Percentiles rank a stretch among this genome's conserved stretches.
These are phyloP conservation scores for Furcasterigmium sp. DNA, from an alignment of 2,329 filamentous ascomycete genomes.

Conservation along the genomic window DNA sequence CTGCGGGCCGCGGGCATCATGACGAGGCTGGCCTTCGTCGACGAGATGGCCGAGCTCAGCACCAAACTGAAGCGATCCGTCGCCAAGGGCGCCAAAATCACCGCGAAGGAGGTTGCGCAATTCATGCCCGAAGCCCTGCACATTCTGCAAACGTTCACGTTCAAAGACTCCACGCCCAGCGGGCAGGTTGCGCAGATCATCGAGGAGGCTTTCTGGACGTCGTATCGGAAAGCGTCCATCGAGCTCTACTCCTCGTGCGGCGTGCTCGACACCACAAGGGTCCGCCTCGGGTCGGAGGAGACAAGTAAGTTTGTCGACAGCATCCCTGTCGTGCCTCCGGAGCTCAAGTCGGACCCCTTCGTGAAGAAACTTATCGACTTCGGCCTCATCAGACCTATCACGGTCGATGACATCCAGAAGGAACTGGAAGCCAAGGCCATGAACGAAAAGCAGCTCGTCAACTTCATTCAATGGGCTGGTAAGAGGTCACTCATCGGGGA, in stretches of 20 bases:
- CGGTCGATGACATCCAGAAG: conserved; percentile 75
- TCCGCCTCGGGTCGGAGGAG: conserved; percentile 68
- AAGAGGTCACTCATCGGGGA: conserved; percentile 67
- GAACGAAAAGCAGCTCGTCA: conserved; percentile 68
- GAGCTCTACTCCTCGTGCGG: conserved; percentile 87
- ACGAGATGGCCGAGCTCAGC: conserved; percentile 78
- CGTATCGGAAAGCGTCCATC: conserved; percentile 74
- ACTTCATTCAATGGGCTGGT: conserved; percentile 81
- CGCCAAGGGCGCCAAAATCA: conserved; percentile 45
- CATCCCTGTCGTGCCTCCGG: conserved; percentile 79
- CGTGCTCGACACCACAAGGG: conserved; percentile 75
- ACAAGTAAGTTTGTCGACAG: conserved; percentile 72
- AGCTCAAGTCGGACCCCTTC: conserved; percentile 69
- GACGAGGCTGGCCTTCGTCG: conserved; percentile 78
- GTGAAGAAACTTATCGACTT: conserved; percentile 77
- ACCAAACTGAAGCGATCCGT: conserved; percentile 47
- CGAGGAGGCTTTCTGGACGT: conserved; percentile 94
- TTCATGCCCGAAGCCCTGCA: conserved; percentile 78
- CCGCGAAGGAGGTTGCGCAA: conserved; percentile 57
- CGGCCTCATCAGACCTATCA: conserved; percentile 82
- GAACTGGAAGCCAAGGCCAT: conserved; percentile 81
- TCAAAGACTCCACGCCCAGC: conserved; percentile 85
- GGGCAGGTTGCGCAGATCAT: conserved; percentile 78
- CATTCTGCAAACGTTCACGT: conserved; percentile 81
- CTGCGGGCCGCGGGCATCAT: conserved; percentile 86